Base-by-base conservation (phyloP, 2,329 filamentous ascomycete species). In the Aspergillus phoenicis region DNA sequence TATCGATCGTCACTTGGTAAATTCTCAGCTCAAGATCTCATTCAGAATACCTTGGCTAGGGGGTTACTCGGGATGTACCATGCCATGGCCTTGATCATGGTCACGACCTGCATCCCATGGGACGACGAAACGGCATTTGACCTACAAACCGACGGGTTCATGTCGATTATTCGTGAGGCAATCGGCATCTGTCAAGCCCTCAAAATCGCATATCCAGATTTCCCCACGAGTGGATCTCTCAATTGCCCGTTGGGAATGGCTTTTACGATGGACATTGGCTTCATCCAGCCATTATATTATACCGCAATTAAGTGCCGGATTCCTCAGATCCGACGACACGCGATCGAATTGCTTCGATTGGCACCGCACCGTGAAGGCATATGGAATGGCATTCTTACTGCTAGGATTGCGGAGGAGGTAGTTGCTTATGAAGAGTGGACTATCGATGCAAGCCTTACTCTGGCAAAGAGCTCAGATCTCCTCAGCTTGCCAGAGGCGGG, bases 11-110 rank as follows among this genome's bases (percentile, higher is more conserved):
- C 43, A 47, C 28, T 22, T 33, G 15, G 7, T 33, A 4, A 33
- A 39, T n/a, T 49, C 52, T 13, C 15, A 41, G 2, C 36, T 24
- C 26, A 26, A 22, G 8, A 48, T 17, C 6, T 28, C 2, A 24
- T 36, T 10, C 45, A 43, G 1, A 5, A 6, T 36, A 38, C 52
- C 10, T 30, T 54, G n/a, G 20, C 48, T 3, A 45, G 13, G n/a
- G 52, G 61, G 11, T 60, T 83, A 0, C 66, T 84, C 0, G 62
- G 57, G 3, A 59, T 74, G 3, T 80, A 82, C 59, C 72, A 83
- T 64, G 72, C 68, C 54, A 76, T 84, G 77, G 74, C 76, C 0
- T 69, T 63, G 4, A 78, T 84, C 58, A 81, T 83, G 75, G 69
- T 70, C 4, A 63, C 52, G 10, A 62, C 58, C 13, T 61, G 58